Conservation (phyloP, 331 rosid species). For the Quercus lobata region DNA sequence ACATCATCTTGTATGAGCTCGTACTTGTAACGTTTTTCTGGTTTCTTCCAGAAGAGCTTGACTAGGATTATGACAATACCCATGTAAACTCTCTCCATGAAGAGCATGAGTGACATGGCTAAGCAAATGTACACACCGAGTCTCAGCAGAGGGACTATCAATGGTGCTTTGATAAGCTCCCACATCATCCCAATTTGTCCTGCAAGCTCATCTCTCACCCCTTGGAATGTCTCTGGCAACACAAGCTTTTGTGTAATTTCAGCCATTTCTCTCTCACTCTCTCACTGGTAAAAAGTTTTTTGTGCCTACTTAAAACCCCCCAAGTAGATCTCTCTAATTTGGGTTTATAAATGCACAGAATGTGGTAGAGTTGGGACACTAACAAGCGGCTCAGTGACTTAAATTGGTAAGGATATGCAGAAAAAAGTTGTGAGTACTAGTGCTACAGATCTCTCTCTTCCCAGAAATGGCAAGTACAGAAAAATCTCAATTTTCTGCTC, state of each 20-base stretch:
- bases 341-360: background rate
- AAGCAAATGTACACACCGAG: slow-evolving; percentile 50
- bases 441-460: slow-evolving; percentile 22
- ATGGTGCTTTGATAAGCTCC: slow-evolving; percentile 74
- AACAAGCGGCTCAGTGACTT: background rate
- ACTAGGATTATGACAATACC: slow-evolving; percentile 76
- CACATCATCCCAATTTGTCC: slow-evolving; percentile 59
- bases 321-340: background rate
- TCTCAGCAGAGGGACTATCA: slow-evolving; percentile 75
- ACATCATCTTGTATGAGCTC: slow-evolving; percentile 60
- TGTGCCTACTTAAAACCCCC: background rate
- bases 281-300: background rate
- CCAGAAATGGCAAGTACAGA: background rate
- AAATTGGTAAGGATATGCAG: background rate
- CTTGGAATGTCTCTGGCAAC: slow-evolving; percentile 51
- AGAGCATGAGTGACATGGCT: slow-evolving; percentile 87
- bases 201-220: slow-evolving; percentile 45
- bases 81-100: slow-evolving; percentile 79
- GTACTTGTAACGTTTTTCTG: slow-evolving; percentile 60
- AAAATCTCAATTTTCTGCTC: background rate
- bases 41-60: slow-evolving; percentile 80
- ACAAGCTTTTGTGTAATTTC: slow-evolving; percentile 42
- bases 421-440: background rate
- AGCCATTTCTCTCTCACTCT: slow-evolving; percentile 26
- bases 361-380: background rate